Conservation (phyloP, 768 basidiomycete genomes). For the Russula sp. region DNA sequence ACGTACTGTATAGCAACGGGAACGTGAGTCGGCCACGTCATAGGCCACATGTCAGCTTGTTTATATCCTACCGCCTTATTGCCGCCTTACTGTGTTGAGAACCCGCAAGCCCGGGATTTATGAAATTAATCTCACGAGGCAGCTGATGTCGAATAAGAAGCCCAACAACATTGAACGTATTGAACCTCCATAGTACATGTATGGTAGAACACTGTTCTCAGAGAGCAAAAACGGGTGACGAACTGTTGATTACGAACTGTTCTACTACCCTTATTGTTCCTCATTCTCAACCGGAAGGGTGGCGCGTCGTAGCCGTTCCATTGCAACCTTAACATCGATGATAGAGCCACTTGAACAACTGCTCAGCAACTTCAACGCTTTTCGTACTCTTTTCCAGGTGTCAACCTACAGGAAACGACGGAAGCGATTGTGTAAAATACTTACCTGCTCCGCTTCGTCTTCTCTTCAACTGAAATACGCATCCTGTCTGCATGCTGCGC, state of each 20-base stretch:
- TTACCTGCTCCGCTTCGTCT: constrained; percentile 51
- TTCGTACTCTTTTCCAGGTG: constrained; percentile 14
- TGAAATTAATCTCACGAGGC: no score
- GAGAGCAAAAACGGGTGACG: not conserved
- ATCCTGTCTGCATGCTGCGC: constrained; percentile 50
- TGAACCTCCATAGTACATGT: not conserved
- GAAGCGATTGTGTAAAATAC: not conserved
- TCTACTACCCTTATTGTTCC: not conserved
- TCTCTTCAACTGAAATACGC: constrained; percentile 50
- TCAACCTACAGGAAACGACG: not conserved
- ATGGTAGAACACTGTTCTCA: not conserved
- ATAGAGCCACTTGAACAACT: constrained; percentile 7
- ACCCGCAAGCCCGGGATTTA: no score
- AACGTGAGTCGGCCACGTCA: no score
- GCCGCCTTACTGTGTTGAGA: no score
- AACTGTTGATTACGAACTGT: not conserved
- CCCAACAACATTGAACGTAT: not conserved
- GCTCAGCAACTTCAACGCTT: constrained; percentile 18
- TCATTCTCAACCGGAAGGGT: not conserved
- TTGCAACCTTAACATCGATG: not conserved
- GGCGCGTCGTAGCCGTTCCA: constrained; percentile 7
- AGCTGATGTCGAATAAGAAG: not conserved
- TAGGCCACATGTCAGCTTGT: no score
- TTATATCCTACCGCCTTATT: no score
- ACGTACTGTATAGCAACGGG: no score